A percentile compares a stretch with the other conserved stretches of the same genome.
Evolutionary conservation across 305 asterid species (phyloP).

Genomic region (Petunia hybrid): DNA sequence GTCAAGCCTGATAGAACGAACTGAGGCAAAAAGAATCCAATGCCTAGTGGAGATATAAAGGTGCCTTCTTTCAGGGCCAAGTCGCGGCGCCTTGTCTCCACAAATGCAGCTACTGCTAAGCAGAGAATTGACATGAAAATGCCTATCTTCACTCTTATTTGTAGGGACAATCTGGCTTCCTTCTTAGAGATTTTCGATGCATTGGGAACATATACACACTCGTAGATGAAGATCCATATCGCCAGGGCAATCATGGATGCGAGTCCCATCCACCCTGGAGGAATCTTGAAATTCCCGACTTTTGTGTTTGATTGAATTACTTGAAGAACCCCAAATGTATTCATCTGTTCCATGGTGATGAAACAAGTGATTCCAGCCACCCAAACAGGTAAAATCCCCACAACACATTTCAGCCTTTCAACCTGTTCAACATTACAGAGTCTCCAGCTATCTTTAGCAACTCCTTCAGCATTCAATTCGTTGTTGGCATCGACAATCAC

Average conservation of each 20-base stretch:
- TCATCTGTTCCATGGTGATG: slow-evolving; percentile 73
- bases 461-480: slow-evolving; percentile 53
- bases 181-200: slow-evolving; percentile 46
- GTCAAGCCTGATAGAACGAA: slow-evolving; percentile 70
- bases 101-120: slow-evolving; percentile 64
- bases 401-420: slow-evolving; percentile 60
- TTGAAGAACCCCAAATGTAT: slow-evolving; percentile 72
- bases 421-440: slow-evolving; percentile 71
- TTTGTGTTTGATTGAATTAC: slow-evolving; percentile 65
- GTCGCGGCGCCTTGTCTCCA: slow-evolving; percentile 57
- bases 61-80: slow-evolving; percentile 46
- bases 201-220: slow-evolving; percentile 51
- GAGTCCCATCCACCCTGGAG: slow-evolving; percentile 86
- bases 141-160: slow-evolving; percentile 56
- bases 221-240: slow-evolving; percentile 71
- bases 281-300: slow-evolving; percentile 60
- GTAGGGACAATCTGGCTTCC: slow-evolving; percentile 50
- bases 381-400: slow-evolving; percentile 73
- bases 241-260: slow-evolving; percentile 76
- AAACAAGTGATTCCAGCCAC: slow-evolving; percentile 68
- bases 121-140: slow-evolving; percentile 66
- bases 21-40: slow-evolving; percentile 62
- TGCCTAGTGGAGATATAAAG: slow-evolving; percentile 57
- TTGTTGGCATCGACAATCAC: slow-evolving; percentile 41
- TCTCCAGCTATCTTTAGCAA: slow-evolving; percentile 57